These are phyloP conservation scores for Tilletia walkeri DNA, from an alignment of 1,284 basidiomycete species.

Conservation along the genomic window DNA sequence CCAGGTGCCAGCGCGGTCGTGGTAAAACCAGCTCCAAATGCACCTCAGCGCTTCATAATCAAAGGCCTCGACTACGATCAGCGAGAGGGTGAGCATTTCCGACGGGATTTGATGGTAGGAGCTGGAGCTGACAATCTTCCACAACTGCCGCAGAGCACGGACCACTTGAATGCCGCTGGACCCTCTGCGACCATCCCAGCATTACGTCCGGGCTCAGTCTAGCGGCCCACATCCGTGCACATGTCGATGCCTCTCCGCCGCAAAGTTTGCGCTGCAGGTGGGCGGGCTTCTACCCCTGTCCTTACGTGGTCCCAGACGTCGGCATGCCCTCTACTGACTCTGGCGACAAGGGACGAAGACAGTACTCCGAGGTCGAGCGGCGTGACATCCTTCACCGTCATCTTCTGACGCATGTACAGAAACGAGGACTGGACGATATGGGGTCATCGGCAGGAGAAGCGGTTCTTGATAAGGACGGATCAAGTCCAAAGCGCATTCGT, in stretches of 20 bases:
- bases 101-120: not conserved
- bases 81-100: conserved; percentile 20
- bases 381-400: conserved; percentile 27
- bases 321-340: not conserved
- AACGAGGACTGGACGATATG: conserved; percentile 6
- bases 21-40: conserved; percentile 64
- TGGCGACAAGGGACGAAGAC: not conserved
- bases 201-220: not conserved
- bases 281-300: conserved; percentile 36
- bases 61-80: conserved; percentile 64
- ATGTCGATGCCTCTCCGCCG: conserved; percentile 21
- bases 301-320: conserved; percentile 26
- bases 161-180: conserved; percentile 39
- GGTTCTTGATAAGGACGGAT: not conserved
- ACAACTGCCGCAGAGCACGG: not conserved
- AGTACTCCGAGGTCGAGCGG: conserved; percentile 13
- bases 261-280: conserved; percentile 7
- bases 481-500: conserved; percentile 1
- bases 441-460: too few relatives aligned
- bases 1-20: conserved; percentile 79
- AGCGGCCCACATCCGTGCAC: conserved; percentile 33
- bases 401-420: conserved; percentile 36
- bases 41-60: conserved; percentile 68
- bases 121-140: not conserved
- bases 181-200: conserved; percentile 26